Base-by-base conservation (phyloP, 31 red algal genomes). In the Endocladia muricata region DNA sequence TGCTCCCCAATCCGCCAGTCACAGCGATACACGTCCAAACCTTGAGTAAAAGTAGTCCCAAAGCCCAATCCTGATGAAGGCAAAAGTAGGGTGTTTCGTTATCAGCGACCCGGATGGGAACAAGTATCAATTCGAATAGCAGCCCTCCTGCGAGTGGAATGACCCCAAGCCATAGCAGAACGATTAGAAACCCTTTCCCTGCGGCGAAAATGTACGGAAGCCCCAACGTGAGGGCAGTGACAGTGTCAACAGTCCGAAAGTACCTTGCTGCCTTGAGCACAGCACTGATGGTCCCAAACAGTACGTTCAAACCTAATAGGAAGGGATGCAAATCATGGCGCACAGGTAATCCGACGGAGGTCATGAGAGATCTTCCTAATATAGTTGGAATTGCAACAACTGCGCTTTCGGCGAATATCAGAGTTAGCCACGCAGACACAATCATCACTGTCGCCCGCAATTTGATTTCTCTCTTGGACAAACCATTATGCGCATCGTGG, bases 301-400 rank as follows among this genome's bases (percentile, higher is more conserved):
- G 52, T 4, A 88, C 65, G 41, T 79, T 74, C 83, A 82, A 57
- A 13, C 91, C 91, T 8, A 83, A 41, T 21, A 78, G 70, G 73
- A 94, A 88, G 13, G 85, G 76, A 62, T 94, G 85, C 19, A 94
- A 55, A 48, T 94, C 91, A 63, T 94, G 91, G 2, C 72, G 68
- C 21, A 81, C 80, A 23, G 84, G 73, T 19, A 94, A 75, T 21
- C 85, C 79, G 0, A 94, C 67, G 3, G 54, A 23, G 33, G 76
- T 49, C 76, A 94, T 84, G 4, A 94, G 41, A 44, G 69, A 66
- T 47, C 91, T 26, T 1, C 91, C 91, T 1, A 94, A 56, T 1
- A 94, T 49, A 13, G 83, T 88, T 9, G 91, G 91, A 28, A 94
- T 60, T 4, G 85, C 76, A 35, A 94, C 15, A 8, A 79, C 4